Conservation (phyloP, 169 alveolate genomes). For the Eimeria acervulina region DNA sequence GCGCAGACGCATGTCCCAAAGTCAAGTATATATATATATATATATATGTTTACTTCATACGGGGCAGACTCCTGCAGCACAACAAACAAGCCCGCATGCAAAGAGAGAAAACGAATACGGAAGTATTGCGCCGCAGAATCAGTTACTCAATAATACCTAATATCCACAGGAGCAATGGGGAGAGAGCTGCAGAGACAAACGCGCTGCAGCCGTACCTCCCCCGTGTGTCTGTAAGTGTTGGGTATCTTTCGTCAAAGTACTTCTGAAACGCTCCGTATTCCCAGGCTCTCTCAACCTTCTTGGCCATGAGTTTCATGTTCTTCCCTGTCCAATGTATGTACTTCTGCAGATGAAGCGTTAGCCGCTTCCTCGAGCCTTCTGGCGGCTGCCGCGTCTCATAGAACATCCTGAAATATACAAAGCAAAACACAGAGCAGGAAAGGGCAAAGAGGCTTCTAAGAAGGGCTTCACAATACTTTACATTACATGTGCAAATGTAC, state of each 20-base stretch:
- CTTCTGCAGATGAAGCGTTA: constrained; percentile 76
- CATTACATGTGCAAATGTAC: not conserved
- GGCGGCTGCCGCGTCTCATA: constrained; percentile 83
- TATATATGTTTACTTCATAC: constrained; percentile 22
- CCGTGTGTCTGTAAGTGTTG: constrained; percentile 69
- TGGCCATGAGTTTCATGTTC: constrained; percentile 90
- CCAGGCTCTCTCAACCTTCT: constrained; percentile 91
- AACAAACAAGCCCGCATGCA: not conserved
- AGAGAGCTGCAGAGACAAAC: not conserved
- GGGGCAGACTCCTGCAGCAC: constrained; percentile 70
- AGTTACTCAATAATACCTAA: no score
- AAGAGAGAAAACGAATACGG: not conserved
- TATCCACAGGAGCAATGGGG: not conserved
- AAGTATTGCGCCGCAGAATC: not conserved
- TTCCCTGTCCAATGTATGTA: constrained; percentile 85
- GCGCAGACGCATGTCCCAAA: not conserved
- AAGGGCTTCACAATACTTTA: no score
- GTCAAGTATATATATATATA: not conserved
- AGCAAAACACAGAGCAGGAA: not conserved
- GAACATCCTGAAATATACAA: constrained; percentile 70
- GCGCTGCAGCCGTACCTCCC: constrained; percentile 75
- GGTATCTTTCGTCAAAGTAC: constrained; percentile 81
- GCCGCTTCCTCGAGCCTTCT: constrained; percentile 73
- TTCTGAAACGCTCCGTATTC: constrained; percentile 91
- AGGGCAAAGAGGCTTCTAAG: no score